Evolutionary conservation across 1,284 basidiomycete species (phyloP).

Genomic region (Ganoderma lucidum): DNA sequence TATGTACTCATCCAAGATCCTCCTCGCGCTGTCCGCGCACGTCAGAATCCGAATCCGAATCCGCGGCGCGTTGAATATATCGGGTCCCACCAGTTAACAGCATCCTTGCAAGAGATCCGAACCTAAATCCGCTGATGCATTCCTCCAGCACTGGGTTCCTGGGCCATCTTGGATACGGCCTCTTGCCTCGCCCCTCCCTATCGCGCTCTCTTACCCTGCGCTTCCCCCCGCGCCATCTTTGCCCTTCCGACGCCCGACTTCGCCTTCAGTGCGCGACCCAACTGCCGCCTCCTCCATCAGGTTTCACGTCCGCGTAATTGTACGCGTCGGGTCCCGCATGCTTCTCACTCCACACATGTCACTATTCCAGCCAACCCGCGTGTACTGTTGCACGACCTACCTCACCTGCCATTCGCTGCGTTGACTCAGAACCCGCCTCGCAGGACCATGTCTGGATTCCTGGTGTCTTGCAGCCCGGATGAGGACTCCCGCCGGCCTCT

Average conservation of each 20-base stretch:
- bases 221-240: conserved; percentile 10
- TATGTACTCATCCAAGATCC: conserved; percentile 27
- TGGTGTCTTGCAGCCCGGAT: not conserved
- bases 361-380: not conserved
- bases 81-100: conserved; percentile 27
- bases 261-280: not conserved
- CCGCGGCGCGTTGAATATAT: conserved; percentile 32
- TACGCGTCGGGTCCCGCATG: conserved; percentile 17
- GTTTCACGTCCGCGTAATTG: not conserved
- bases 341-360: conserved; percentile 12
- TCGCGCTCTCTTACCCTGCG: conserved; percentile 9
- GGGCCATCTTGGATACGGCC: conserved; percentile 11
- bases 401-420: not conserved
- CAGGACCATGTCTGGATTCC: not conserved
- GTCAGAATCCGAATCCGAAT: conserved; percentile 29
- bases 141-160: conserved; percentile 5
- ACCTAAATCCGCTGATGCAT: conserved; percentile 25
- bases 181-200: not conserved
- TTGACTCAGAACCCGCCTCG: not conserved
- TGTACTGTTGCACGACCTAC: not conserved
- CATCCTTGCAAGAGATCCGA: conserved; percentile 27
- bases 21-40: conserved; percentile 28
- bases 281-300: conserved; percentile 10
- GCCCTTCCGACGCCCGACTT: not conserved
- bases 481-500: not conserved